Evolutionary conservation across 805 yeast species (phyloP).

Genomic region (Wickerhamiella bombiphila): DNA sequence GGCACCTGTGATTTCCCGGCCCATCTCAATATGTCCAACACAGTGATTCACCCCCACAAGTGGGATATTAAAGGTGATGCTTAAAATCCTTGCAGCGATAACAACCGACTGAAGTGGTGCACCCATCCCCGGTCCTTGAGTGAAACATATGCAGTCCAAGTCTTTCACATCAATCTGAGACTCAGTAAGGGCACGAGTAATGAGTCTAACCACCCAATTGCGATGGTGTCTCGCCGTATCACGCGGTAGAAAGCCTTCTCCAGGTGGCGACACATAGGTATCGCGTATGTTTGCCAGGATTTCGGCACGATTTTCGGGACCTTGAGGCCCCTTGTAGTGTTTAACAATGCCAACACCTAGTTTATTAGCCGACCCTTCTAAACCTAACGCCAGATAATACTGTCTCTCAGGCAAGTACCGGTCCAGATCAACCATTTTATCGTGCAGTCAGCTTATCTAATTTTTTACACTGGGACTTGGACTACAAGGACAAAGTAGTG

Average conservation of each 20-base stretch:
- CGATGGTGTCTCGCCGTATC: slow-evolving; percentile 96
- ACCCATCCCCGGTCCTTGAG: slow-evolving; percentile 99
- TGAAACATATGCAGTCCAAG: slow-evolving; percentile 58
- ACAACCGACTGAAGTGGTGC: slow-evolving; percentile 93
- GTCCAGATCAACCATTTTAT: slow-evolving; percentile 39
- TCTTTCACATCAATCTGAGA: slow-evolving; percentile 33
- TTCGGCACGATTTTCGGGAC: slow-evolving; percentile 47
- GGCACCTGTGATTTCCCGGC: slow-evolving; percentile 96
- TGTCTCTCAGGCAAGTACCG: slow-evolving; percentile 30
- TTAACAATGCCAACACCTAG: slow-evolving; percentile 84
- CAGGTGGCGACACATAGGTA: slow-evolving; percentile 92
- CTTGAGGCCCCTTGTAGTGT: slow-evolving; percentile 49
- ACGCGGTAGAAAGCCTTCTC: slow-evolving; percentile 92
- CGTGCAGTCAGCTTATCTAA: too few species aligned
- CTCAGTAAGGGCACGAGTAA: slow-evolving; percentile 49
- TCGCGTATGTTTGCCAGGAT: slow-evolving; percentile 85
- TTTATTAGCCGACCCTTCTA: slow-evolving; percentile 96
- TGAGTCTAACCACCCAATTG: slow-evolving; percentile 78
- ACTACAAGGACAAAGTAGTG: too few species aligned
- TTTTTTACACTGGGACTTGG: too few species aligned
- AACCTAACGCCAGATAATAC: slow-evolving; percentile 55
- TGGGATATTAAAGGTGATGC: slow-evolving; percentile 70
- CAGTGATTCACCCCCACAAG: slow-evolving; percentile 94
- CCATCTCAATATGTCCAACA: slow-evolving; percentile 98
- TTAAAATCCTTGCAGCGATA: slow-evolving; percentile 75